These are phyloP conservation scores for Trichocladium antarcticum DNA, from an alignment of 495 filamentous ascomycete genomes.

Conservation along the genomic window DNA sequence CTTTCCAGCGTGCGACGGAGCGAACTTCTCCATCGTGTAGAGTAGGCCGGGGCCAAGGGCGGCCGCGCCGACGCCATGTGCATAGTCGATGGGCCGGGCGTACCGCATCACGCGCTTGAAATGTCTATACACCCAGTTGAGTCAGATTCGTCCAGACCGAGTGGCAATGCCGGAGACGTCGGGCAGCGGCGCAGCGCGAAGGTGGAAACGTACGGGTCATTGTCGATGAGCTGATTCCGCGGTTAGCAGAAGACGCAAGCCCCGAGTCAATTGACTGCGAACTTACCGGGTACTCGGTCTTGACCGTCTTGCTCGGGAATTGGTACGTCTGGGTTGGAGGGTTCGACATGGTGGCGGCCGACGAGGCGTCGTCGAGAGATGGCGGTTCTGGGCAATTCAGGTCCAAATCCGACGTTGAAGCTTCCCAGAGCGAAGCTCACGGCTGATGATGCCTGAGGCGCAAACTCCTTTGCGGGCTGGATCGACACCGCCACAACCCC, in stretches of 20 bases:
- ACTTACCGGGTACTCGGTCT: slow-evolving; percentile 72
- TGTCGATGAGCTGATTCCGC: slow-evolving; percentile 75
- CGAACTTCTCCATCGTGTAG: slow-evolving; percentile 65
- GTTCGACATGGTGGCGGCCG: slow-evolving; percentile 47
- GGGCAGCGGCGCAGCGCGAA: background rate
- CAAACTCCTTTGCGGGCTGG: background rate
- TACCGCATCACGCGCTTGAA: slow-evolving; percentile 80
- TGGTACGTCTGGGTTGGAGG: slow-evolving; percentile 45
- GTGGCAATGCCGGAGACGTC: background rate
- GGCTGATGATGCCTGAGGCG: slow-evolving; percentile 20
- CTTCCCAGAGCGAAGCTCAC: slow-evolving; percentile 15
- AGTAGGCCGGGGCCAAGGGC: slow-evolving; percentile 61
- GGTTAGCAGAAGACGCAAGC: background rate
- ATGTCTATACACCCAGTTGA: slow-evolving; percentile 48
- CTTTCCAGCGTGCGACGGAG: slow-evolving; percentile 67
- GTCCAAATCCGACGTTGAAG: slow-evolving; percentile 20
- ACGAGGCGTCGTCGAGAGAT: slow-evolving; percentile 25
- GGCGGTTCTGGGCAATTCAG: slow-evolving; percentile 13
- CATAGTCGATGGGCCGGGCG: slow-evolving; percentile 74
- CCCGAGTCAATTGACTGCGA: background rate
- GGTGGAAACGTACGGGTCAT: slow-evolving; percentile 80
- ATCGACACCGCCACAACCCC: background rate
- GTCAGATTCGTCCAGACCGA: slow-evolving; percentile 12
- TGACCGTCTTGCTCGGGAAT: slow-evolving; percentile 60
- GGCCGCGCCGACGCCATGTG: slow-evolving; percentile 50